Evolutionary conservation across 805 yeast species (phyloP).

Genomic region (Myxozyma sirexii): DNA sequence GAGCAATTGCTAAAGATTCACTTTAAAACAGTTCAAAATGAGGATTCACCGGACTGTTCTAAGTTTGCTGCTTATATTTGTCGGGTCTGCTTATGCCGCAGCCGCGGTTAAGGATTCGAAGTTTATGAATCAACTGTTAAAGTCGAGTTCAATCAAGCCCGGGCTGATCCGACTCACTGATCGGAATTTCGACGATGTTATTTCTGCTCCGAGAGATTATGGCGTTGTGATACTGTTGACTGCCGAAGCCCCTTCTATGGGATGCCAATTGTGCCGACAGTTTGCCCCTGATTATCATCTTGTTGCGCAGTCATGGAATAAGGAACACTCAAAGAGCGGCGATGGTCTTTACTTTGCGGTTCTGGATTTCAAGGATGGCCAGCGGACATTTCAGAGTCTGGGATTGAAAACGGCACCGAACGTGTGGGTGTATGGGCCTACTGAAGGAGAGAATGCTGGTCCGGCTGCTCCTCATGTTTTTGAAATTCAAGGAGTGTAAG

Average conservation of each 20-base stretch:
- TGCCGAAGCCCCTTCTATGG: constrained; percentile 70
- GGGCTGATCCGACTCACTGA: constrained; percentile 58
- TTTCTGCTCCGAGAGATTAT: constrained; percentile 69
- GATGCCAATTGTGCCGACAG: constrained; percentile 73
- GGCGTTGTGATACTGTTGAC: constrained; percentile 69
- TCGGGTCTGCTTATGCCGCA: neutral
- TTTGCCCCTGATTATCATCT: constrained; percentile 65
- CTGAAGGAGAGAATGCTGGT: constrained; percentile 43
- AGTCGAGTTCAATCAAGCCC: constrained; percentile 18
- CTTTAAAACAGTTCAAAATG: neutral
- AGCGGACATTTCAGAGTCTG: constrained; percentile 54
- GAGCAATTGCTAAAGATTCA: neutral
- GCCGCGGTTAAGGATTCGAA: constrained; percentile 12
- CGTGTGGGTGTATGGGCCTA: constrained; percentile 62
- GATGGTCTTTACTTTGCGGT: constrained; percentile 67
- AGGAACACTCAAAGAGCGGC: constrained; percentile 55
- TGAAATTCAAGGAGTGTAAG: constrained; percentile 28
- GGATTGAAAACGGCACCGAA: constrained; percentile 77
- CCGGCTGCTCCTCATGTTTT: constrained; percentile 38
- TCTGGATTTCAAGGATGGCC: constrained; percentile 69
- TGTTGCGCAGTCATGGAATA: constrained; percentile 65
- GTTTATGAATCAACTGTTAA: constrained; percentile 17
- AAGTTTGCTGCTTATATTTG: constrained; percentile 1
- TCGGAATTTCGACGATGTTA: constrained; percentile 56
- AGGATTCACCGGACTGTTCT: neutral